A percentile compares a stretch with the other conserved stretches of the same genome.
Evolutionary conservation across 208 protist genomes (phyloP).

Genomic region (Herpetomonas samuelpessoai): DNA sequence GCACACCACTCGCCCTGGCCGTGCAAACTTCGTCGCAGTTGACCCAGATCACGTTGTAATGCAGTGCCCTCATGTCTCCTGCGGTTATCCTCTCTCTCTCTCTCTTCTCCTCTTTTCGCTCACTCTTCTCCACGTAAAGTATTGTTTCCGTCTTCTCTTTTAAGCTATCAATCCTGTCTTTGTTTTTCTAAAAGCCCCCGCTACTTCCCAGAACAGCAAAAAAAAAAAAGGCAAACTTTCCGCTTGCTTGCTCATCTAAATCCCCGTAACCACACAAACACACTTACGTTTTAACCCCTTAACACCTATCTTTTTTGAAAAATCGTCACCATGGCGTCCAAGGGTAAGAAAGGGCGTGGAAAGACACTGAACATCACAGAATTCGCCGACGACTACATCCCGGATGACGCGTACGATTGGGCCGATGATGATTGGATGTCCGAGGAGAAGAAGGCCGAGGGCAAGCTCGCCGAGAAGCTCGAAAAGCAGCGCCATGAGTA

Average conservation of each 20-base stretch:
- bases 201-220: neutral
- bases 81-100: too few species aligned
- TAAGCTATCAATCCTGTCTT: too few species aligned
- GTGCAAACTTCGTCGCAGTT: too few species aligned
- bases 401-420: constrained; percentile 76
- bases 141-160: too few species aligned
- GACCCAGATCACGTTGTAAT: too few species aligned
- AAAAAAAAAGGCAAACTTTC: constrained; percentile 7
- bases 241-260: constrained; percentile 5
- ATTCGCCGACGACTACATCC: constrained; percentile 79
- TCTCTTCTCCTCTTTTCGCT: too few species aligned
- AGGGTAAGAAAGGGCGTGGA: constrained; percentile 69
- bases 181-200: too few species aligned
- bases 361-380: constrained; percentile 79
- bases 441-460: constrained; percentile 46
- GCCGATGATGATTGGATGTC: constrained; percentile 61
- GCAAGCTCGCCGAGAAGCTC: constrained; percentile 54
- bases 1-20: too few species aligned
- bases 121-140: too few species aligned
- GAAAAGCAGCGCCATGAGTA: constrained; percentile 48
- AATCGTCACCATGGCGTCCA: constrained; percentile 45
- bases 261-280: neutral
- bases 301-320: constrained; percentile 7
- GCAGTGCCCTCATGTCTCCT: too few species aligned
- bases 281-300: constrained; percentile 3